These are phyloP conservation scores for Penicillium argentinense DNA, from an alignment of 495 filamentous ascomycete genomes.

Conservation along the genomic window DNA sequence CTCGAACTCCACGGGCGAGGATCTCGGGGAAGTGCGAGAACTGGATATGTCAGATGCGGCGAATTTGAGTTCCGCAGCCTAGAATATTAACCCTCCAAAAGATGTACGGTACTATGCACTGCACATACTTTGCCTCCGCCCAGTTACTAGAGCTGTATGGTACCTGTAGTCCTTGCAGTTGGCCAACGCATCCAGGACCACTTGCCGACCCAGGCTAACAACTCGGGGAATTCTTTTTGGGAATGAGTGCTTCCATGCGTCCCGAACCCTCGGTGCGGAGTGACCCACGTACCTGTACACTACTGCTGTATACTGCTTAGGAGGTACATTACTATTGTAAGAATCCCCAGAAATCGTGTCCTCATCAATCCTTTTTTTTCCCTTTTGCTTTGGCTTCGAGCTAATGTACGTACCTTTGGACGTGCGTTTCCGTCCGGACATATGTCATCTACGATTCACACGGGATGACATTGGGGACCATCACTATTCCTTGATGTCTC, in stretches of 20 bases:
- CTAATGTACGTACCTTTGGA: too few species aligned
- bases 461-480: too few species aligned
- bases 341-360: too few species aligned
- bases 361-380: too few species aligned
- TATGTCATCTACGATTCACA: too few species aligned
- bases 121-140: constrained; percentile 1
- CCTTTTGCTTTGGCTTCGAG: too few species aligned
- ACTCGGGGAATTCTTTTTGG: constrained; percentile 21
- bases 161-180: constrained; percentile 29
- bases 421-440: too few species aligned
- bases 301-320: too few species aligned
- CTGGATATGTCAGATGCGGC: constrained; percentile 30
- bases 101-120: too few species aligned
- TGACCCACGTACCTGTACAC: too few species aligned
- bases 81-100: constrained; percentile 17
- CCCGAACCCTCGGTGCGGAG: not conserved
- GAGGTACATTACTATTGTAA: too few species aligned
- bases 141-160: constrained; percentile 23
- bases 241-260: not conserved
- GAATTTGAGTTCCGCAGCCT: constrained; percentile 25
- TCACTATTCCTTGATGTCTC: too few species aligned
- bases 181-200: constrained; percentile 3
- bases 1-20: constrained; percentile 20
- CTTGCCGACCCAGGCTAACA: constrained; percentile 4
- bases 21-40: constrained; percentile 9